These are phyloP conservation scores for Penicillium salamii DNA, from an alignment of 495 filamentous ascomycete genomes.

Conservation along the genomic window DNA sequence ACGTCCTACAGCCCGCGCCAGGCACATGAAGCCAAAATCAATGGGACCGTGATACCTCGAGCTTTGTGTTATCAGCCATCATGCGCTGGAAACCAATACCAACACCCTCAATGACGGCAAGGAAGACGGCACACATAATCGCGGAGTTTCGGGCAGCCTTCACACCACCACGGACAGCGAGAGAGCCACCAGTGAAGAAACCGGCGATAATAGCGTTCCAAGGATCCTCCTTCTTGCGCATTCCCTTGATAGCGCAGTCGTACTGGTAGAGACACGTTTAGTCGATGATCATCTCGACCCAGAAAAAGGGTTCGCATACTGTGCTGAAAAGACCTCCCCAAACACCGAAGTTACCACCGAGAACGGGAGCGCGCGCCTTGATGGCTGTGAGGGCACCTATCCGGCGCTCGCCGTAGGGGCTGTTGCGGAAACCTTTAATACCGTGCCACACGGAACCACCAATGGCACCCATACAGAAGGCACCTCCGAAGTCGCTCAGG, in stretches of 20 bases:
- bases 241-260: conserved; percentile 93
- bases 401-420: conserved; percentile 85
- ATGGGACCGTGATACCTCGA: conserved; percentile 48
- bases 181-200: conserved; percentile 91
- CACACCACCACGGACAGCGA: conserved; percentile 85
- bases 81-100: conserved; percentile 96
- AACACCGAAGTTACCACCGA: conserved; percentile 96
- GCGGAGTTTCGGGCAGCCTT: conserved; percentile 89
- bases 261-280: conserved; percentile 39
- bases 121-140: conserved; percentile 89
- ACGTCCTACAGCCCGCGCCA: background rate
- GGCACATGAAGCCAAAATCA: background rate
- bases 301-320: background rate
- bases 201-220: conserved; percentile 96
- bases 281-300: background rate
- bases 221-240: conserved; percentile 94
- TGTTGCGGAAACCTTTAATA: conserved; percentile 92
- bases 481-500: conserved; percentile 94
- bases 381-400: conserved; percentile 96
- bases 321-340: conserved; percentile 95
- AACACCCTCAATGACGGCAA: conserved; percentile 96
- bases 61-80: conserved; percentile 86
- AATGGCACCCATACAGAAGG: conserved; percentile 93
- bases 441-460: conserved; percentile 97
- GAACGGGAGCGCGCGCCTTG: conserved; percentile 91